Conservation (phyloP, 371 early-diverging fungal genomes). For the Mucor circinelloides region DNA sequence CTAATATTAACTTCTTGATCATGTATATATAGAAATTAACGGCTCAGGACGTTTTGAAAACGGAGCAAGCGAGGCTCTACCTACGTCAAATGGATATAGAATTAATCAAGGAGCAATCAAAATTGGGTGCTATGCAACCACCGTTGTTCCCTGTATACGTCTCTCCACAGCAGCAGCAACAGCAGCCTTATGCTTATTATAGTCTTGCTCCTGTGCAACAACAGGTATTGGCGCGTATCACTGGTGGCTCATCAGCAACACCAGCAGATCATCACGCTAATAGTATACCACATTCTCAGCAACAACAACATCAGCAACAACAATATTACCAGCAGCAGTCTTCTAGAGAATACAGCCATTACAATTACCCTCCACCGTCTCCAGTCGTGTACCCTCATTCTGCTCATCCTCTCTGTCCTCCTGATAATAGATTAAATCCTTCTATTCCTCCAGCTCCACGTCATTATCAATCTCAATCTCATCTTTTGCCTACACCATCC, state of each 20-base stretch:
- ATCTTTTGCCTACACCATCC: constrained; percentile 1
- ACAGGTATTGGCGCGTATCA: constrained; percentile 42
- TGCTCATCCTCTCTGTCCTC: constrained; percentile 43
- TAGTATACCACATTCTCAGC: not conserved
- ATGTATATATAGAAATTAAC: constrained; percentile 39
- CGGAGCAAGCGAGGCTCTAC: constrained; percentile 42
- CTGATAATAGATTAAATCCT: constrained; percentile 16
- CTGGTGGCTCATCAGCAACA: constrained; percentile 14
- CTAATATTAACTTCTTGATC: not conserved
- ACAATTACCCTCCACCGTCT: constrained; percentile 16
- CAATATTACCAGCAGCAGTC: not conserved
- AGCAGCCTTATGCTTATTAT: constrained; percentile 1
- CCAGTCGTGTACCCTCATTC: constrained; percentile 41
- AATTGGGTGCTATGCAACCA: not conserved
- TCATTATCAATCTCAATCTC: constrained; percentile 9
- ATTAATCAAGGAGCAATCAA: constrained; percentile 32
- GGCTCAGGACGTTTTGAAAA: constrained; percentile 34
- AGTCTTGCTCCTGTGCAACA: constrained; percentile 25
- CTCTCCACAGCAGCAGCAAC: not conserved
- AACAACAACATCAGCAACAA: not conserved
- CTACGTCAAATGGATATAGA: constrained; percentile 42
- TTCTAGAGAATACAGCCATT: not conserved
- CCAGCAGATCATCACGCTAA: not conserved
- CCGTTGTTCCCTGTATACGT: not conserved
- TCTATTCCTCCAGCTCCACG: constrained; percentile 6